Conservation (phyloP, 1,139 yeast genomes). For the Debaryomycetaceae sp. region DNA sequence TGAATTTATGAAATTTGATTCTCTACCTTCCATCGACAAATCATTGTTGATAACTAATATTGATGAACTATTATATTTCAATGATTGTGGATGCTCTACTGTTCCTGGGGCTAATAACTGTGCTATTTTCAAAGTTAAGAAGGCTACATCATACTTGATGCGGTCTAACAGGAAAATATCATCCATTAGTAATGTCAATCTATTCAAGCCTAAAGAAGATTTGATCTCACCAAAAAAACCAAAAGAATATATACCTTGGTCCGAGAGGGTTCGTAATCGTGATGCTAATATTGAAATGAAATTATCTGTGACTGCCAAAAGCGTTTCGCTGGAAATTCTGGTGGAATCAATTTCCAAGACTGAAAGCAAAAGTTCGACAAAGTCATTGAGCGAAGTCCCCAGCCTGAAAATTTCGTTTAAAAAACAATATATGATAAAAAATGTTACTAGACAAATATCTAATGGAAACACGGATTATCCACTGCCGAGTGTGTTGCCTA, state of each 20-base stretch:
- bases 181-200: constrained; percentile 34
- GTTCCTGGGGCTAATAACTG: constrained; percentile 49
- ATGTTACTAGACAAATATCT: background rate
- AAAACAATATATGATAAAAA: background rate
- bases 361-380: background rate
- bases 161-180: constrained; percentile 57
- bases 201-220: constrained; percentile 40
- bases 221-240: constrained; percentile 31
- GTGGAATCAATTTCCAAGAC: background rate
- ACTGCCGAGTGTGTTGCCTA: constrained; percentile 1
- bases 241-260: constrained; percentile 38
- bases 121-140: constrained; percentile 57
- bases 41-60: constrained; percentile 55
- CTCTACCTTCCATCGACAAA: constrained; percentile 48
- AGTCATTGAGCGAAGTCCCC: background rate
- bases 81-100: constrained; percentile 69
- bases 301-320: constrained; percentile 16
- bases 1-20: constrained; percentile 43
- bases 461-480: constrained; percentile 4
- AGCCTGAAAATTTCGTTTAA: background rate
- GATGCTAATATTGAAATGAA: constrained; percentile 27
- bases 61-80: constrained; percentile 53
- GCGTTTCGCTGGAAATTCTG: background rate
- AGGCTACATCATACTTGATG: constrained; percentile 54
- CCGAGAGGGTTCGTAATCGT: constrained; percentile 30